phyloP scores from a whole-genome alignment of 257 asterid species.

The Nicotiana noctiflora region DNA sequence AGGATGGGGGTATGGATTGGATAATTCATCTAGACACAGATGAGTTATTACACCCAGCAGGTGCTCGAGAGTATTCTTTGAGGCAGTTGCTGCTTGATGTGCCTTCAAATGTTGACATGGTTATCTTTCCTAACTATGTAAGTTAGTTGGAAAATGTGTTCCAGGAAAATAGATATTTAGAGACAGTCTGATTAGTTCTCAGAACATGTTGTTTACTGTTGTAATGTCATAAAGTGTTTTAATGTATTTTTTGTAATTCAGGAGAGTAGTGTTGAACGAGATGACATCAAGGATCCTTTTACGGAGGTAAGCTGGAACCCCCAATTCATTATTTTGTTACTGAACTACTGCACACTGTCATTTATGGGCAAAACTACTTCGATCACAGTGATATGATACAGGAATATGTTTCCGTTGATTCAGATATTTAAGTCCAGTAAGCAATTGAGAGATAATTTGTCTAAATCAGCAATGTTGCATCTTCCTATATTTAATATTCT shows the following conservation, averaged over 20 bases:
- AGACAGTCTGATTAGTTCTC: neutral
- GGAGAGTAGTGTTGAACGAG: constrained; percentile 98
- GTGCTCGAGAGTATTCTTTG: constrained; percentile 85
- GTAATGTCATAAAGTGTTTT: constrained; percentile 1
- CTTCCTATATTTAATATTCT: neutral
- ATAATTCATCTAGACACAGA: constrained; percentile 97
- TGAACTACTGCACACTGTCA: neutral
- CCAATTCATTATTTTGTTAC: neutral
- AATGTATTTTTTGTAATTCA: constrained; percentile 26
- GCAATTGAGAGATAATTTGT: neutral
- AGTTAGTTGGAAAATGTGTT: constrained; percentile 21
- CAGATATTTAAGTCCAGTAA: neutral
- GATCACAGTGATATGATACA: neutral
- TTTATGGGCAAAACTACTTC: neutral
- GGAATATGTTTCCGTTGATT: neutral
- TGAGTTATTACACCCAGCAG: constrained; percentile 92
- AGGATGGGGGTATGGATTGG: constrained; percentile 97
- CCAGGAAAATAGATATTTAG: neutral
- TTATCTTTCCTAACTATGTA: constrained; percentile 93
- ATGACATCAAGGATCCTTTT: constrained; percentile 88
- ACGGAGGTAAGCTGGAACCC: constrained; percentile 60
- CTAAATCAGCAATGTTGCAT: neutral
- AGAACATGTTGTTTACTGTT: neutral
- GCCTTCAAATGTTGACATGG: constrained; percentile 90
- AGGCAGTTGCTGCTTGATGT: constrained; percentile 76